Evolutionary conservation across 805 yeast species (phyloP), one percentile per base, ranked within the genome.

Genomic region (Schwanniomyces polymorphus): DNA sequence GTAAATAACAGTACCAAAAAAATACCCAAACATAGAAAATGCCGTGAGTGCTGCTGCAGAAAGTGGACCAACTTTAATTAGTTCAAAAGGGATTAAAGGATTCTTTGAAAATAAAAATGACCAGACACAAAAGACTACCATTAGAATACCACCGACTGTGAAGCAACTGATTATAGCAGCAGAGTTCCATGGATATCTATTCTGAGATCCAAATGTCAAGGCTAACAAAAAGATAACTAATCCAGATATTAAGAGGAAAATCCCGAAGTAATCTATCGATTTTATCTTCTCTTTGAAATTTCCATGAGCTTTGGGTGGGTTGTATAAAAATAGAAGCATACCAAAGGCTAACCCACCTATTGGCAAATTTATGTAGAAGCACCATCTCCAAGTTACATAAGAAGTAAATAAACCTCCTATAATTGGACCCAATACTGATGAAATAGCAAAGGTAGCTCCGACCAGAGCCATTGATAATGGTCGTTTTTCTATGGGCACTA

Each of bases 311-410:
- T 56, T 60, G 5, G 80, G 80, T 10, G 85, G 82, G 25, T 72
- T 67, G 61, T 79, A 76, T 12, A 69, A 64, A 5, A 70, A 50
- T 8, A 70, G 42, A 17, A 80, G 60, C 7, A 70, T 50, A 0
- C 58, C 60, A 17, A 68, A 52, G 0, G 82, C 77, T 1, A 69
- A 47, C 1, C 84, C 88, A 12, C 88, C 87, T 37, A 84, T 62
- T 3, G 88, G 88, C 29, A 86, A 61, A 58, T 85, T 86, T 51
- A 86, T 72, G 61, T 81, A 86, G 59, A 84, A 86, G 56, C 87
- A 80, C 89, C 91, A 85, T 58, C 90, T 72, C 90, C 91, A 85
- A n/a, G 79, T 63, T 7, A 74, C 79, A 42, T 74, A 63, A 2
- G 77, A 60, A 1, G 87, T 74, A 48, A 85, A 76, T 0, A 81